A percentile compares a stretch with the other conserved stretches of the same genome.
These are phyloP conservation scores for Cladosporium sp. DNA, from an alignment of 2,329 filamentous ascomycete species.

Conservation along the genomic window DNA sequence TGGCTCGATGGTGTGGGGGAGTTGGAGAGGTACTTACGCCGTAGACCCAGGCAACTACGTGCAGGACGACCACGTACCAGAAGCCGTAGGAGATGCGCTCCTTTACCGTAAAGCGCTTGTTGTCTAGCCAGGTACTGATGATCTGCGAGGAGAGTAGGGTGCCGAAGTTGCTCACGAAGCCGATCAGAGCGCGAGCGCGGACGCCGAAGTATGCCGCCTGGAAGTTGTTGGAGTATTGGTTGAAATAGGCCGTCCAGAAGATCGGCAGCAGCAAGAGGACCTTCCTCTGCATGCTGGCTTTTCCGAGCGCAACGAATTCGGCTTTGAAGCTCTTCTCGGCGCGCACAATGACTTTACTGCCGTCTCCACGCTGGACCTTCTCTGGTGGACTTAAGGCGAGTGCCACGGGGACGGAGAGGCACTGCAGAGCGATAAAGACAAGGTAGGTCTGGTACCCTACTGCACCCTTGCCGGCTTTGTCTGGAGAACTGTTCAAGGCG, in stretches of 20 bases:
- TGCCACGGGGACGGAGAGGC: conserved; percentile 33
- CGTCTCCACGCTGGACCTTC: conserved; percentile 39
- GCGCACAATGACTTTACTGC: conserved; percentile 34
- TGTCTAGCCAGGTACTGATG: conserved; percentile 43
- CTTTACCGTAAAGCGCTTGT: conserved; percentile 37
- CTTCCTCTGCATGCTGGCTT: conserved; percentile 20
- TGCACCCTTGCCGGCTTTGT: conserved; percentile 32
- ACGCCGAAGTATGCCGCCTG: conserved; percentile 45
- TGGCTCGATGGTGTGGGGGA: background rate
- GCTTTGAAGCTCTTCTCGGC: conserved; percentile 35
- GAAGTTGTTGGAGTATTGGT: conserved; percentile 44
- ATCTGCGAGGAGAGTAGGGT: conserved; percentile 40
- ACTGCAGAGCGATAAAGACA: conserved; percentile 39
- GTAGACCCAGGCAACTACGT: conserved; percentile 44
- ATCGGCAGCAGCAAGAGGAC: conserved; percentile 38
- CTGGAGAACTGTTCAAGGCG: conserved; percentile 42
- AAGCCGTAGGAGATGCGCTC: conserved; percentile 37
- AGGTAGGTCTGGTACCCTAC: conserved; percentile 36
- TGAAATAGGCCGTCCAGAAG: conserved; percentile 43
- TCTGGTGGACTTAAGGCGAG: conserved; percentile 35
- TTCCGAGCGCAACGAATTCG: conserved; percentile 35
- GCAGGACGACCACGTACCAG: conserved; percentile 36
- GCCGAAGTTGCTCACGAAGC: conserved; percentile 39
- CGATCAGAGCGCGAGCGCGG: conserved; percentile 43
- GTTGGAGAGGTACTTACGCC: conserved; percentile 13